Evolutionary conservation across 1,139 yeast genomes (phyloP).

Genomic region (Yamadazyma mexicana): DNA sequence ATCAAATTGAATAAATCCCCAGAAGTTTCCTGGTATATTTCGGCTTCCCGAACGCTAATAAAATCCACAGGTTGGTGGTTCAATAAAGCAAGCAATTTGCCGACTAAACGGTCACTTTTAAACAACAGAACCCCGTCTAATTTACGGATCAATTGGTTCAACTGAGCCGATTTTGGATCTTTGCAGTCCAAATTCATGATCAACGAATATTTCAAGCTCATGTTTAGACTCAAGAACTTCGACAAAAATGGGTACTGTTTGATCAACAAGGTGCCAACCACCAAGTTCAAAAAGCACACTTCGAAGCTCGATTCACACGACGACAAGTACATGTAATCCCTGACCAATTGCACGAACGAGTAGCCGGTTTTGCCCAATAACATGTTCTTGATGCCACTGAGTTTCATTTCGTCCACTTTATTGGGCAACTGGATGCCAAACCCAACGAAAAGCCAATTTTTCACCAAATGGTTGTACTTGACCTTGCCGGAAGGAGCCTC

Average conservation of each 20-base stretch:
- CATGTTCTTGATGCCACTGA: conserved; percentile 20
- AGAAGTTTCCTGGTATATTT: conserved; percentile 23
- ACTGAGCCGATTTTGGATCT: conserved; percentile 20
- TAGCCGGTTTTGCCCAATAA: conserved; percentile 24
- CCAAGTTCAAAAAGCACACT: conserved; percentile 32
- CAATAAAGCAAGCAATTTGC: conserved; percentile 30
- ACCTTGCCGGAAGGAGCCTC: conserved; percentile 3
- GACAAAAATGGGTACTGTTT: conserved; percentile 21
- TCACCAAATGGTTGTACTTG: conserved; percentile 9
- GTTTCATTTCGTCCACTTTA: conserved; percentile 18
- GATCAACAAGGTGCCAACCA: conserved; percentile 30
- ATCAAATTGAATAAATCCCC: conserved; percentile 28
- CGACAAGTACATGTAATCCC: conserved; percentile 31
- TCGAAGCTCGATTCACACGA: conserved; percentile 39
- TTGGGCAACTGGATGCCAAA: conserved; percentile 34
- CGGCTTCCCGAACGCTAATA: conserved; percentile 32
- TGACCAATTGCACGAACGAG: conserved; percentile 20
- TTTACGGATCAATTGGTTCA: conserved; percentile 29
- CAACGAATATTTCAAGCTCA: conserved; percentile 29
- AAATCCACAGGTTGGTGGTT: conserved; percentile 13
- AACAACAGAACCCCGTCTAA: conserved; percentile 37
- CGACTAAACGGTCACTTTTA: conserved; percentile 26
- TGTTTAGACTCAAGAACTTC: conserved; percentile 23
- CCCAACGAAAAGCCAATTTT: conserved; percentile 27
- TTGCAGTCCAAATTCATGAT: conserved; percentile 33